Evolutionary conservation across 2,329 filamentous ascomycete genomes (phyloP).

Genomic region (Botrytis elliptica): DNA sequence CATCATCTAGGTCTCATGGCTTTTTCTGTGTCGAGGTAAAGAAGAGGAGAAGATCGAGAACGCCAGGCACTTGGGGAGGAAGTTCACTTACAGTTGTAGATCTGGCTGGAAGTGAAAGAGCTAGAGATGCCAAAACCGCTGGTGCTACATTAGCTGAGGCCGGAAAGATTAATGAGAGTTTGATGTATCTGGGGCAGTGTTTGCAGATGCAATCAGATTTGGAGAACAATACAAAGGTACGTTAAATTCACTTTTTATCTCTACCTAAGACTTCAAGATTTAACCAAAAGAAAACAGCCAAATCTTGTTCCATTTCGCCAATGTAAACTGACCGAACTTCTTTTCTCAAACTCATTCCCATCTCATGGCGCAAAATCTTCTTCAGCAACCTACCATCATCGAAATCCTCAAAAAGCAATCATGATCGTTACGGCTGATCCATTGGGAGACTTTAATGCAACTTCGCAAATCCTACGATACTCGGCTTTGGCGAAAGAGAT

Average conservation of each 20-base stretch:
- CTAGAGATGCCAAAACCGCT: conserved; percentile 88
- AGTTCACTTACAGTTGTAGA: conserved; percentile 87
- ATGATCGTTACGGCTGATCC: conserved; percentile 98
- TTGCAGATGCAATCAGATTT: conserved; percentile 90
- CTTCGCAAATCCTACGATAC: conserved; percentile 92
- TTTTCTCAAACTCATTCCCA: conserved; percentile 85
- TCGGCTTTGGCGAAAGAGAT: conserved; percentile 90
- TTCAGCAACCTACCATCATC: conserved; percentile 23
- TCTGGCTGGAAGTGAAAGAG: conserved; percentile 88
- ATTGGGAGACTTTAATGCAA: conserved; percentile 91
- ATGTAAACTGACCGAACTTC: conserved; percentile 79
- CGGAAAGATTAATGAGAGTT: conserved; percentile 95
- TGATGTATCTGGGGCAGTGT: conserved; percentile 98
- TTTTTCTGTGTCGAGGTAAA: conserved; percentile 97
- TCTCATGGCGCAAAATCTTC: conserved; percentile 15
- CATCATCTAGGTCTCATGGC: conserved; percentile 87
- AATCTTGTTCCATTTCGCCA: conserved; percentile 76
- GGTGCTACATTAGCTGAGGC: conserved; percentile 91
- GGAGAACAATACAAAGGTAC: conserved; percentile 70
- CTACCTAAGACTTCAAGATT: not conserved
- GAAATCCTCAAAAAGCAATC: conserved; percentile 79
- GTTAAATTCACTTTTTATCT: conserved; percentile 24
- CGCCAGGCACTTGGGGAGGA: conserved; percentile 66
- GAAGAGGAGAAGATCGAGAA: conserved; percentile 60
- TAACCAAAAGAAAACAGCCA: conserved; percentile 48